Conservation (phyloP, 495 filamentous ascomycete species). For the Sporormia fimetaria region DNA sequence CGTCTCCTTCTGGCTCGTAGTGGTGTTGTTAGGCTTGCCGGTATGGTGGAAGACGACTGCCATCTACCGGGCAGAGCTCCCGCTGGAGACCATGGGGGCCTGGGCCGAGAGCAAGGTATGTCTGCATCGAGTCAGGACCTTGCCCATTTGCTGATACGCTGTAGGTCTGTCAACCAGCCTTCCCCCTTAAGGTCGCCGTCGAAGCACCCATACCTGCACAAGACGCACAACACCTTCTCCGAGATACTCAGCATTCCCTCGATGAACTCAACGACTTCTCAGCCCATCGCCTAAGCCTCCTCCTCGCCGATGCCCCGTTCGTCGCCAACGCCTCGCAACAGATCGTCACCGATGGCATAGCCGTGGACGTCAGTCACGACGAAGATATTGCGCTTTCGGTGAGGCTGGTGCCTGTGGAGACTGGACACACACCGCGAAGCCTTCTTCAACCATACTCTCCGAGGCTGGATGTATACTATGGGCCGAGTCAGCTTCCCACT, state of each 20-base stretch:
- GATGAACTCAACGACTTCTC: constrained; percentile 88
- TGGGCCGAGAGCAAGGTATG: constrained; percentile 89
- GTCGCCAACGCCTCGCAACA: constrained; percentile 20
- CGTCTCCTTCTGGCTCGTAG: constrained; percentile 81
- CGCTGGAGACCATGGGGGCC: constrained; percentile 73
- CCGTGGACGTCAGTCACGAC: constrained; percentile 1
- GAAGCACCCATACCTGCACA: constrained; percentile 56
- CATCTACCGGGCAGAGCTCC: constrained; percentile 78
- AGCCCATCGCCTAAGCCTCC: constrained; percentile 74
- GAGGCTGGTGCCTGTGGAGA: constrained; percentile 53
- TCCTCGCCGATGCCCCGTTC: constrained; percentile 43
- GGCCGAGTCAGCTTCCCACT: constrained; percentile 59
- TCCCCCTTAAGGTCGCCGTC: constrained; percentile 72
- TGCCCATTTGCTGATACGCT: not conserved
- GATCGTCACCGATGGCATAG: constrained; percentile 10
- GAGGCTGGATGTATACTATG: constrained; percentile 68
- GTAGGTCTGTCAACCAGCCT: constrained; percentile 77
- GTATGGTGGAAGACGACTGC: constrained; percentile 97
- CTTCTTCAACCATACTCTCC: constrained; percentile 56
- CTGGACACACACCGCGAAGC: constrained; percentile 41
- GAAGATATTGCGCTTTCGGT: constrained; percentile 56
- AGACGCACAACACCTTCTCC: constrained; percentile 67
- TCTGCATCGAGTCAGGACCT: not conserved
- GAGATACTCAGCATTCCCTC: constrained; percentile 76
- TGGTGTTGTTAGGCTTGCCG: constrained; percentile 73